phyloP scores from a whole-genome alignment of 2,329 filamentous ascomycete genomes.

The Aspergillus fumigatiaffinis region DNA sequence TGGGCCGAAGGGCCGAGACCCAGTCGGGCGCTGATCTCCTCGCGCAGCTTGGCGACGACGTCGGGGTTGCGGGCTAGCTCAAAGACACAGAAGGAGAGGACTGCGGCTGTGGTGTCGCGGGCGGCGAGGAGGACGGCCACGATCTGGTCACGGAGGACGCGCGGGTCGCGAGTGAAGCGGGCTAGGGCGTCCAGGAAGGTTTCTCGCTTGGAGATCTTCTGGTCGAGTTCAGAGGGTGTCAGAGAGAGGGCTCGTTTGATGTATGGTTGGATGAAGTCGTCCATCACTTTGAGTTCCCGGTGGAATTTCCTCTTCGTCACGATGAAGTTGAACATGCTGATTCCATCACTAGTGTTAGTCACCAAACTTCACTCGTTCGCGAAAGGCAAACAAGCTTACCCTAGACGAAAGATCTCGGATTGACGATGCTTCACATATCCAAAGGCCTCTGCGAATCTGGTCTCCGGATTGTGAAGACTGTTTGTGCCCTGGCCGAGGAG shows the following conservation, averaged over 20 bases:
- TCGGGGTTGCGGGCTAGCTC: conserved; percentile 71
- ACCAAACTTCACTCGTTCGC: background rate
- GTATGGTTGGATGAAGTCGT: conserved; percentile 72
- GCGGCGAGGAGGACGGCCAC: conserved; percentile 79
- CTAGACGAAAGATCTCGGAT: conserved; percentile 61
- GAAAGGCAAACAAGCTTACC: conserved; percentile 36
- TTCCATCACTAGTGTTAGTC: background rate
- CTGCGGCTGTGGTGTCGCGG: conserved; percentile 76
- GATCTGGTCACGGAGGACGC: conserved; percentile 76
- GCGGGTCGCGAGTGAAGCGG: conserved; percentile 63
- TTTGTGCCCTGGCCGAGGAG: conserved; percentile 72
- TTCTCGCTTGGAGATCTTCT: conserved; percentile 66
- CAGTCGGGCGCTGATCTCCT: conserved; percentile 66
- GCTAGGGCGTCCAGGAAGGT: conserved; percentile 86
- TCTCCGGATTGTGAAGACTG: conserved; percentile 56
- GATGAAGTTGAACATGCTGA: conserved; percentile 56
- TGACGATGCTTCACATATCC: conserved; percentile 73
- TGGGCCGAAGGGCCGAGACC: conserved; percentile 54
- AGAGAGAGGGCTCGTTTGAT: conserved; percentile 71
- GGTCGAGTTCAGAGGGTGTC: conserved; percentile 65
- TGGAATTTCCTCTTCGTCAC: conserved; percentile 65
- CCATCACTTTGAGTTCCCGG: conserved; percentile 62
- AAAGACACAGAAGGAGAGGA: conserved; percentile 77
- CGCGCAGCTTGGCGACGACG: conserved; percentile 63
- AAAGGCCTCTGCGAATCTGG: conserved; percentile 77